Evolutionary conservation across 2,329 filamentous ascomycete genomes (phyloP), one percentile per base, ranked within the genome.

Genomic region (Microcyclospora tardicrescens): DNA sequence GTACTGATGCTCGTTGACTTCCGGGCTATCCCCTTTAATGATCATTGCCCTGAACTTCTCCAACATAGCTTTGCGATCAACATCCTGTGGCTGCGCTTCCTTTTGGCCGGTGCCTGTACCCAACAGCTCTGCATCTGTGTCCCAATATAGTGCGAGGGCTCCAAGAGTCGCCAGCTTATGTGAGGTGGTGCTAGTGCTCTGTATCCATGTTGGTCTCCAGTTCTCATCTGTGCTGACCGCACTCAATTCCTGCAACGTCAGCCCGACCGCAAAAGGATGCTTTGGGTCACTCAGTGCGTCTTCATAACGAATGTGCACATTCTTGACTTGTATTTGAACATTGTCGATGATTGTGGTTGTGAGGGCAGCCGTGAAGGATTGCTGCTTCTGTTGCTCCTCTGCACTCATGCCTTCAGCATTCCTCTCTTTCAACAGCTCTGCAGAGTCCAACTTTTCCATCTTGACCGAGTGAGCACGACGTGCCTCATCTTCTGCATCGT

Each of bases 301-400:
- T 63, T 99, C 91, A 62, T 98, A 99, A 52, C 91, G 84, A 47
- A 98, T 76, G 60, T 99, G 91, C 43, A 99, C 94, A 59, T 96
- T 98, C 69, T 94, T 96, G 61, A 99, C 79, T 16, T 83, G 91
- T 52, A 98, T 84, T 61, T 99, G 91, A 31, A 99, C 71, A 56
- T 99, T 99, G 69, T 98, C 91, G 56, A 96, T 85, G 55, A 99
- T 93, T 52, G 94, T 94, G 29, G 89, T 94, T 35, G 89, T 79
- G 50, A 99, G 64, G 59, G 87, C 96, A 52, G 93, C 81, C 3
- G 87, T 95, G 56, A 99, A 98, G 61, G 85, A 95, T 67, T 98
- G 89, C 59, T 84, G 95, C 65, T 93, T 93, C 62, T 94, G 82
- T 61, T 96, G 84, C 59, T 99, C 91, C 59, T 98, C 91, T 48